Evolutionary conservation across 2,329 filamentous ascomycete genomes (phyloP), one percentile per base, ranked within the genome.

Genomic region (Ophiostoma sp.): DNA sequence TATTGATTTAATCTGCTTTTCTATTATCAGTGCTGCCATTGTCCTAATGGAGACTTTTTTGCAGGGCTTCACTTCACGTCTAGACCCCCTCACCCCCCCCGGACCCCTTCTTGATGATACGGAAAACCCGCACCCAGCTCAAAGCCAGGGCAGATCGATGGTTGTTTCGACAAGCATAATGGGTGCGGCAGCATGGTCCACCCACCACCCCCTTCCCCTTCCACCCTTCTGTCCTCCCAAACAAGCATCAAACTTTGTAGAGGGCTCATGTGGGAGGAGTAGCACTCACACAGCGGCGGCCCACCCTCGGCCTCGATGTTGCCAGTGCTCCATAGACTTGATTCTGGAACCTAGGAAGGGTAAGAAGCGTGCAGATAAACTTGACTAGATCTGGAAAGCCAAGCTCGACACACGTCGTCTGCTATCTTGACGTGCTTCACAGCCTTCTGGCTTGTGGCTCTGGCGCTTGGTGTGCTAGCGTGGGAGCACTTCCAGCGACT

Each of bases 151-250:
- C 45, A 66, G 44, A 27, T 63, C 41, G 42, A 72, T 74, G 71
- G 71, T 74, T 75, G 76, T 79, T 79, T 79, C 75, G 76, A 75
- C 75, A 73, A 76, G 78, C 76, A 78, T 79, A 74, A 77, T 73
- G 62, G 14, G 62, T 76, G 74, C 77, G 74, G 73, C 73, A 78
- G 73, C 73, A 64, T 64, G 75, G 78, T 62, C 67, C 68, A 68
- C 55, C 2, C 69, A 60, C 14, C 69, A 27, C 69, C 68, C 69
- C 69, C 70, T 67, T 67, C 49, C 67, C 44, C 68, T 36, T 67
- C 66, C 60, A 65, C 36, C 49, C 76, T 74, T 11, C 55, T 38
- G 4, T 14, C n/a, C 49, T 55, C 55, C 55, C 75, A 81, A 79
- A 81, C 80, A 81, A 78, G 78, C 76, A 60, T 60, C 55, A 58